A percentile compares a stretch with the other conserved stretches of the same genome.
These are phyloP conservation scores for Anthoceros angustus DNA, from an alignment of 225 moss, liverwort and hornwort genomes.

Conservation along the genomic window DNA sequence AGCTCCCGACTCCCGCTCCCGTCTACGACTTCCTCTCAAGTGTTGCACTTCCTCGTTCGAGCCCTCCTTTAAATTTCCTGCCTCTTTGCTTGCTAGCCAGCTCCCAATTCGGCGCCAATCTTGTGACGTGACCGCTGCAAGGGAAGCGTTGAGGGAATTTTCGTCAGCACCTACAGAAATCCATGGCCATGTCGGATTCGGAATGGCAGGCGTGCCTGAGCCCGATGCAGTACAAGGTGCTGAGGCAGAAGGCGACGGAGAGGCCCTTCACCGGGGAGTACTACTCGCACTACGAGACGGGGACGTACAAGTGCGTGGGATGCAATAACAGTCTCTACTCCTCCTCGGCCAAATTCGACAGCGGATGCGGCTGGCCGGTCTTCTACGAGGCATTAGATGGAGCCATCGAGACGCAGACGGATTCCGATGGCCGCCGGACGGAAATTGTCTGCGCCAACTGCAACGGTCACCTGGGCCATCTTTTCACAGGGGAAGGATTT, in stretches of 20 bases:
- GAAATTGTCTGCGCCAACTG: background rate
- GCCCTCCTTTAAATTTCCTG: background rate
- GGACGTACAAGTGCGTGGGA: slow-evolving; percentile 5
- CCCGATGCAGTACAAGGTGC: slow-evolving; percentile 4
- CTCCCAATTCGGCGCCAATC: background rate
- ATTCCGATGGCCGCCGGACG: slow-evolving; percentile 1
- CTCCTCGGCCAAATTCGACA: background rate
- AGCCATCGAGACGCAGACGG: slow-evolving; percentile 2
- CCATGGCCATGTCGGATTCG: background rate
- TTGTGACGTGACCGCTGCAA: background rate
- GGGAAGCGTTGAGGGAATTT: background rate
- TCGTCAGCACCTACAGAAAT: background rate
- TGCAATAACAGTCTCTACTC: slow-evolving; percentile 3
- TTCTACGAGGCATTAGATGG: slow-evolving; percentile 1
- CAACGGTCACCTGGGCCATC: background rate
- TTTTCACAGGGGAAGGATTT: background rate
- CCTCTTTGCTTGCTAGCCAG: background rate
- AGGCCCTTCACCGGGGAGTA: slow-evolving; percentile 2
- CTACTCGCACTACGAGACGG: slow-evolving; percentile 3
- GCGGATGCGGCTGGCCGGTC: background rate
- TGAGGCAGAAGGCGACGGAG: slow-evolving; percentile 1
- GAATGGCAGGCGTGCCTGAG: background rate
- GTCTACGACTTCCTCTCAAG: background rate
- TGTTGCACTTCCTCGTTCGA: background rate
- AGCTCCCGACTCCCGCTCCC: background rate